Base-by-base conservation (phyloP, 192 early-diverging fungal species). In the Gigaspora rosea region DNA sequence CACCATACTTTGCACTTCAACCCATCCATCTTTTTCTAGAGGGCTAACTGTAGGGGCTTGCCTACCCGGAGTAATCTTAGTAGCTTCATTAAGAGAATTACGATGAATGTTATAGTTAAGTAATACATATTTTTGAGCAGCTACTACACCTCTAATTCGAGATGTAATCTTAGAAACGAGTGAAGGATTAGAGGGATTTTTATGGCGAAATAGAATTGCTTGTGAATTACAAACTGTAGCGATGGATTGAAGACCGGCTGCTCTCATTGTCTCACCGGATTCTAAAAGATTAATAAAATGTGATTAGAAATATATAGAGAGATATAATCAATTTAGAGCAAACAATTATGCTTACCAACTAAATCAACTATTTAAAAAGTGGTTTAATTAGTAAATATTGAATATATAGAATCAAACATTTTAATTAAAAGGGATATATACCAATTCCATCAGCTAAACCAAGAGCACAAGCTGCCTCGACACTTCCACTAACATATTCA, bases 201-300 rank as follows among this genome's bases (percentile, higher is more conserved):
- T 89, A 79, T 97, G 96, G 70, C 92, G 91, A 64, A 99, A 92
- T 65, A 98, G 83, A 47, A 98, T 95, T 11, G 97, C 92, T 78
- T 99, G 90, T 15, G 97, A 92, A 0, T 85, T 85, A 48, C 97
- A 49, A 11, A 99, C 79, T 10, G 93, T 96, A 54, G 88, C 88
- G 56, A 99, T 96, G 64, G 92, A 90, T 80, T 95, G 92, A 22
- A 99, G 88, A n/a, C 96, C 96, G 18, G 97, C 97, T 22, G 95
- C 97, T 59, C 95, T 90, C 97, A 99, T 99, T n/a, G 97, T 99
- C 72, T 99, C 97, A 74, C 97, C 97, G 22, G 94, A 95, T 86
- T 98, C 97, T 59, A 92, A 88, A 46, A 89, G 75, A 82, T 87
- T 87, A 20, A 91, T 71, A 82, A 75, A 63, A 46, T 62, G 27